Evolutionary conservation across 78 protist species (phyloP).

Genomic region (Dictyostelium intermedium): DNA sequence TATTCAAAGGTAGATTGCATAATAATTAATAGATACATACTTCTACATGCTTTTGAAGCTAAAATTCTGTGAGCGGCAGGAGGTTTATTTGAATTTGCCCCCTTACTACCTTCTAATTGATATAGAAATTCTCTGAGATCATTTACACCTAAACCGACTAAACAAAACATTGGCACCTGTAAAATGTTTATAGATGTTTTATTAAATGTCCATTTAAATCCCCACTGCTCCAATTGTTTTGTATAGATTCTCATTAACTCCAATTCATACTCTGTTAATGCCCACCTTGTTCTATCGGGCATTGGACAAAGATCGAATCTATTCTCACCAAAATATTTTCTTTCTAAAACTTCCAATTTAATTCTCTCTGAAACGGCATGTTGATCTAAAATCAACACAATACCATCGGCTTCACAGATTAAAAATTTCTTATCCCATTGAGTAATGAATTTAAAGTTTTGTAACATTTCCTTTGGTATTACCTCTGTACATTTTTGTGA

Average conservation of each 20-base stretch:
- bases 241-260: not conserved
- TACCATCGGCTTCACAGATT: conserved; percentile 37
- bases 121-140: conserved; percentile 32
- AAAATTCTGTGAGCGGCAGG: conserved; percentile 11
- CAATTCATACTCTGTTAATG: conserved; percentile 51
- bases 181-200: not conserved
- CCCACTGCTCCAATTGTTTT: conserved; percentile 17
- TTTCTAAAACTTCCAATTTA: conserved; percentile 28
- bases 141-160: conserved; percentile 11
- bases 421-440: conserved; percentile 53
- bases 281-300: conserved; percentile 49
- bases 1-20: too few relatives aligned
- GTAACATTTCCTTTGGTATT: not conserved
- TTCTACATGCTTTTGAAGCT: conserved; percentile 44
- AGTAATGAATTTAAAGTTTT: conserved; percentile 28
- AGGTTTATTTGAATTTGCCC: conserved; percentile 8
- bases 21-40: not conserved
- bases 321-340: not conserved
- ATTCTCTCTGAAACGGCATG: conserved; percentile 71
- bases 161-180: conserved; percentile 49
- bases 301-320: conserved; percentile 33
- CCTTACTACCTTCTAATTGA: conserved; percentile 12
- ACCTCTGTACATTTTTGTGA: not conserved
- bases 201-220: not conserved
- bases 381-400: conserved; percentile 48